Conservation (phyloP, 257 asterid species). For the Perilla frutescens region DNA sequence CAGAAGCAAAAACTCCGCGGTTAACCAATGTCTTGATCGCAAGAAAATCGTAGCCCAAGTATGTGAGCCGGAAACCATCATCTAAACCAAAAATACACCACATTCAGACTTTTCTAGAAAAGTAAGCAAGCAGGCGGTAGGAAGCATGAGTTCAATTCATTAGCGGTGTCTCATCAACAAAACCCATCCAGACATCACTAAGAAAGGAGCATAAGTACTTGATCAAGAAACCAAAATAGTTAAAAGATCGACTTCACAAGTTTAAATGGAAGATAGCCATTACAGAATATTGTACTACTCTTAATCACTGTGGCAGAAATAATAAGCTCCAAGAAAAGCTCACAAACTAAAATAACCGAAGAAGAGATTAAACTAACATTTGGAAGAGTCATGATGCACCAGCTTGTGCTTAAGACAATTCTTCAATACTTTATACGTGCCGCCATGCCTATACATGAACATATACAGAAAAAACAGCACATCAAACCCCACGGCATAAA, state of each 20-base stretch:
- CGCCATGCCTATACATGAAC: slow-evolving; percentile 77
- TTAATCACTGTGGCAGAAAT: not conserved
- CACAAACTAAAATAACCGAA: not conserved
- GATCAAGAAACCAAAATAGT: slow-evolving; percentile 6
- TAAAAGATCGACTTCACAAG: not conserved
- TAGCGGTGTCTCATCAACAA: slow-evolving; percentile 9
- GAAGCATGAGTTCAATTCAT: slow-evolving; percentile 12
- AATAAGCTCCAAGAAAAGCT: slow-evolving; percentile 3
- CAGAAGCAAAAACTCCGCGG: slow-evolving; percentile 87
- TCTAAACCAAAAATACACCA: slow-evolving; percentile 48
- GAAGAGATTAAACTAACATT: slow-evolving; percentile 60
- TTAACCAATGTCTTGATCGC: slow-evolving; percentile 93
- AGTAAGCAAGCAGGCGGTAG: not conserved
- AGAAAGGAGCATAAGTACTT: not conserved
- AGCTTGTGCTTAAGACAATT: slow-evolving; percentile 96
- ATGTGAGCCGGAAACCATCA: slow-evolving; percentile 97
- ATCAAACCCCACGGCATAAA: not conserved
- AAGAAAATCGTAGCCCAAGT: slow-evolving; percentile 97
- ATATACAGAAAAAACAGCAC: slow-evolving; percentile 18
- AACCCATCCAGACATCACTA: slow-evolving; percentile 9
- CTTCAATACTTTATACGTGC: slow-evolving; percentile 94
- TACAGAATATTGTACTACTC: not conserved
- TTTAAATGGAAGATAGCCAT: too few species aligned
- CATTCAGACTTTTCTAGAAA: slow-evolving; percentile 16
- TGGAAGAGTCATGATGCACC: slow-evolving; percentile 91